phyloP scores from a whole-genome alignment of 495 filamentous ascomycete genomes.

The Trichocladium uniseriatum region DNA sequence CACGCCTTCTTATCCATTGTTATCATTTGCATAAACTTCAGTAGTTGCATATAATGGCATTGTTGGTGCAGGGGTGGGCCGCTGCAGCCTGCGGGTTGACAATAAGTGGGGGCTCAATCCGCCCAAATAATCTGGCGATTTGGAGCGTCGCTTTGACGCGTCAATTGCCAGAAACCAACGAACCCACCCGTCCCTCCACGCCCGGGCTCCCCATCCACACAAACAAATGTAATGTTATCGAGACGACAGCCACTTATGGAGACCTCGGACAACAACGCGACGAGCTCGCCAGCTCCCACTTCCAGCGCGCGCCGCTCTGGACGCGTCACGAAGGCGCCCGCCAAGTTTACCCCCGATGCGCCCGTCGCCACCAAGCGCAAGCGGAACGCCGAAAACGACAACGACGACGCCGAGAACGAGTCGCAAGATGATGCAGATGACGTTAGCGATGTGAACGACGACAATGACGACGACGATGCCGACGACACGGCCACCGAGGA shows the following conservation, averaged over 20 bases:
- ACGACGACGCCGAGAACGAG: constrained; percentile 46
- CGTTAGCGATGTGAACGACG: constrained; percentile 24
- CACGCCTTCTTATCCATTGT: too few relatives aligned
- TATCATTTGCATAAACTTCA: not conserved
- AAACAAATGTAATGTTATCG: constrained; percentile 28
- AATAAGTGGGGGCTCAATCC: constrained; percentile 15
- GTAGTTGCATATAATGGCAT: not conserved
- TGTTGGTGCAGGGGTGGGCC: not conserved
- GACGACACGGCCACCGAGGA: constrained; percentile 38
- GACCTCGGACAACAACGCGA: constrained; percentile 48
- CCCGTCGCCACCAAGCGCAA: constrained; percentile 44
- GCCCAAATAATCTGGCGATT: constrained; percentile 28
- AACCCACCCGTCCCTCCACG: constrained; percentile 3
- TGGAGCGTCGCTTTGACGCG: constrained; percentile 17
- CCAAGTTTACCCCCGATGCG: constrained; percentile 49
- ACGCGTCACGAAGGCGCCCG: constrained; percentile 66
- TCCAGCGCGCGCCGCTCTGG: constrained; percentile 62
- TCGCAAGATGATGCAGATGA: constrained; percentile 45
- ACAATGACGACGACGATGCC: constrained; percentile 37
- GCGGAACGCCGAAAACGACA: constrained; percentile 41
- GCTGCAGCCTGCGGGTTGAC: not conserved
- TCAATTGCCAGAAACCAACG: constrained; percentile 23
- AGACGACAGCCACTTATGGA: constrained; percentile 38
- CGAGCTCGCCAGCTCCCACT: constrained; percentile 41
- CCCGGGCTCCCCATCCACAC: constrained; percentile 7